Base-by-base conservation (phyloP, 2,329 filamentous ascomycete genomes). In the Beauveria sp. region DNA sequence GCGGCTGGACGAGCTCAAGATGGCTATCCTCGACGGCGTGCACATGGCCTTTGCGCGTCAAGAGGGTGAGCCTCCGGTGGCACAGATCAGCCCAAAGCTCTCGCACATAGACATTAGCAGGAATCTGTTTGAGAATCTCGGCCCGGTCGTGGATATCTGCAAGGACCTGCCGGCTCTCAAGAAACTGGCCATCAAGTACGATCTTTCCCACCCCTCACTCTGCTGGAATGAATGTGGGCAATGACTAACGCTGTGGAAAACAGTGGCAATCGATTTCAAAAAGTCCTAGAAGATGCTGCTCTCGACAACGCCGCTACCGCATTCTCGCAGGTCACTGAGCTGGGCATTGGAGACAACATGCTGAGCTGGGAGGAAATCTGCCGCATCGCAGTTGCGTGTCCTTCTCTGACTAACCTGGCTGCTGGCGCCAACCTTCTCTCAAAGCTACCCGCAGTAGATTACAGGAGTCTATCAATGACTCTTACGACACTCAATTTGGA, bases 51-150 rank as follows among this genome's bases (percentile, higher is more conserved):
- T 66, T 38, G 72, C 76, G 4, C 71, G 69, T 42, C 66, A 65
- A 1, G 73, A 69, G 1, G 70, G 65, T 10, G 70, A 73, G 12
- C 73, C 65, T 10, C 68, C 73, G 18, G 81, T 87, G 52, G 67
- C 70, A 7, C 73, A 79, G 57, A 78, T 78, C n/a, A 87, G 85
- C 59, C 85, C 86, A 1, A 82, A 85, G 67, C 86, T 96, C 58
- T 78, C 81, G 1, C 90, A 96, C 70, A 78, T 98, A 51, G 93
- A 97, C 70, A 73, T 99, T 47, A 92, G 92, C 69, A 84, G 91
- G 56, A 98, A 96, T 71, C 73, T 96, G 40, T 86, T 98, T 68
- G 85, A 86, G 60, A 76, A 75, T 12, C 83, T 93, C 72, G 75
- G 76, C 2, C 84, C 89, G 26, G 81, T 96, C 10, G 81, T 85